These are phyloP conservation scores for Bipolaris sorokiniana DNA, from an alignment of 2,329 filamentous ascomycete genomes.

Conservation along the genomic window DNA sequence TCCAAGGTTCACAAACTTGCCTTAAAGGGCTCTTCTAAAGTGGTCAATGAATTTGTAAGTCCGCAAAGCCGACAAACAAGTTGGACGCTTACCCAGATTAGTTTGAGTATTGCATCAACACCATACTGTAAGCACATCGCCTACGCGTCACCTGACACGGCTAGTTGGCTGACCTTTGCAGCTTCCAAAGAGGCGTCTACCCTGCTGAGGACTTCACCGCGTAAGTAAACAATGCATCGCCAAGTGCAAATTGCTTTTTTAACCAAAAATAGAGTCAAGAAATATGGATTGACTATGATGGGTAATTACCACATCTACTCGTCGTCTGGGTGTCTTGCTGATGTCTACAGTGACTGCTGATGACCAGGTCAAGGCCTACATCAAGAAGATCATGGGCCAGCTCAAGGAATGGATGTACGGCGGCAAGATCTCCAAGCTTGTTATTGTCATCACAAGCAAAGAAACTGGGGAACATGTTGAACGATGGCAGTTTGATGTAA, in stretches of 20 bases:
- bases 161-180: slow-evolving; percentile 47
- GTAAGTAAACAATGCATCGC: slow-evolving; percentile 56
- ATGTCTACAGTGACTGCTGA: slow-evolving; percentile 76
- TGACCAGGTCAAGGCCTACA: slow-evolving; percentile 98
- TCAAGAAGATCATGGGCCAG: slow-evolving; percentile 99
- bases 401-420: slow-evolving; percentile 97
- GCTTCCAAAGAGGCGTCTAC: slow-evolving; percentile 83
- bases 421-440: slow-evolving; percentile 95
- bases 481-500: slow-evolving; percentile 95
- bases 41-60: slow-evolving; percentile 93
- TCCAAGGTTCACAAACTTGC: slow-evolving; percentile 95
- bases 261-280: slow-evolving; percentile 73
- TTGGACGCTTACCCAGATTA: slow-evolving; percentile 44
- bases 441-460: slow-evolving; percentile 95
- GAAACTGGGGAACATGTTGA: slow-evolving; percentile 96
- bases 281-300: slow-evolving; percentile 99
- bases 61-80: neutral
- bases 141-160: too few relatives aligned
- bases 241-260: slow-evolving; percentile 10
- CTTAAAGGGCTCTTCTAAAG: slow-evolving; percentile 81
- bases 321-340: slow-evolving; percentile 14
- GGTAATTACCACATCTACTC: slow-evolving; percentile 55
- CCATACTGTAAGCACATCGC: slow-evolving; percentile 73
- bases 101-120: slow-evolving; percentile 99
- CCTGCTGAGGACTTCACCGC: slow-evolving; percentile 96